These are phyloP conservation scores for Monosporascus sp. DNA, from an alignment of 2,329 filamentous ascomycete genomes.

Conservation along the genomic window DNA sequence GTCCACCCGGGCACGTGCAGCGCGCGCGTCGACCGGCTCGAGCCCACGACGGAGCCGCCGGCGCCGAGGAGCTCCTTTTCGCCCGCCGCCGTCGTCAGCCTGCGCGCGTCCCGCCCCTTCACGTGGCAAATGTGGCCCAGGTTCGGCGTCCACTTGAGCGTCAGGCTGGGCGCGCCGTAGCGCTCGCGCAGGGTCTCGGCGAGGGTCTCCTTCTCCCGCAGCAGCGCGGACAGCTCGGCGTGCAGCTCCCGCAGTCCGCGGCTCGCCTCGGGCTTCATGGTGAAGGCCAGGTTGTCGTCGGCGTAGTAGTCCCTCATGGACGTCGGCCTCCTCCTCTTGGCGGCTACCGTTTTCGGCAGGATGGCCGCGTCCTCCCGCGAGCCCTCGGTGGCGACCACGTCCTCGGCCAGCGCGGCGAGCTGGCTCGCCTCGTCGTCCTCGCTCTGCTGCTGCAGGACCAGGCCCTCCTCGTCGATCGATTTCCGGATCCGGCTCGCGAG, in stretches of 20 bases:
- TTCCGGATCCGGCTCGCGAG: constrained; percentile 67
- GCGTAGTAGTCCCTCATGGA: constrained; percentile 54
- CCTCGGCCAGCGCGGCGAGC: constrained; percentile 68
- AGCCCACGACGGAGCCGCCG: constrained; percentile 51
- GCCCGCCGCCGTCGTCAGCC: constrained; percentile 2
- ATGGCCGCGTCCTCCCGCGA: constrained; percentile 48
- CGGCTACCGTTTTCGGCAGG: constrained; percentile 46
- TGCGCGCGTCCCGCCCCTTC: constrained; percentile 67
- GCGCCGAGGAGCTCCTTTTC: constrained; percentile 7
- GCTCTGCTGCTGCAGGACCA: constrained; percentile 73
- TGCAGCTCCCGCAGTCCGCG: constrained; percentile 62
- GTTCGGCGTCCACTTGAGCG: constrained; percentile 79
- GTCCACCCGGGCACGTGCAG: constrained; percentile 86
- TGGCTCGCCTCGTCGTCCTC: constrained; percentile 67
- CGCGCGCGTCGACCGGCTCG: constrained; percentile 77
- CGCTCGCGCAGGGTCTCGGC: constrained; percentile 55
- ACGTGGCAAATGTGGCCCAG: constrained; percentile 89
- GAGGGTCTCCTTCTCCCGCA: constrained; percentile 55
- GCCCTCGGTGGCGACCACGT: constrained; percentile 63
- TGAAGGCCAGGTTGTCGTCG: constrained; percentile 56
- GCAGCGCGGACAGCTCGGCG: constrained; percentile 54
- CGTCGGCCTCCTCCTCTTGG: constrained; percentile 33
- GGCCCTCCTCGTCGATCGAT: constrained; percentile 87
- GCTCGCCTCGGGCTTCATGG: constrained; percentile 67
- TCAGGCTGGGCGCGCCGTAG: constrained; percentile 60